phyloP scores from a whole-genome alignment of 805 yeast genomes.

The Monosporozyma yasuniensis region DNA sequence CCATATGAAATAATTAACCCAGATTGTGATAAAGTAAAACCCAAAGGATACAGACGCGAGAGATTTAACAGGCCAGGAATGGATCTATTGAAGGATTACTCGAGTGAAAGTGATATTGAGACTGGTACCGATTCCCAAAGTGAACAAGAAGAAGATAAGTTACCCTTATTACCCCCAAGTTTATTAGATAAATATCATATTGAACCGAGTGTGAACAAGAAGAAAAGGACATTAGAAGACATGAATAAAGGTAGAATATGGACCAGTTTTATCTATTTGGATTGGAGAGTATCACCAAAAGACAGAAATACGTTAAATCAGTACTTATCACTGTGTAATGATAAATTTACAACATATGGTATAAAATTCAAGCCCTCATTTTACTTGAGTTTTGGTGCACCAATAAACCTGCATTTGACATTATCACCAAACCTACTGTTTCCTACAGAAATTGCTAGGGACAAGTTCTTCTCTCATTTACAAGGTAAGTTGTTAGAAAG shows the following conservation, averaged over 20 bases:
- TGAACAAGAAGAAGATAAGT: background rate
- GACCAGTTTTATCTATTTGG: conserved; percentile 20
- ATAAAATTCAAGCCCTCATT: conserved; percentile 19
- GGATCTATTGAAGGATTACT: conserved; percentile 12
- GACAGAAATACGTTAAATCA: conserved; percentile 12
- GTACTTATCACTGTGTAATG: conserved; percentile 8
- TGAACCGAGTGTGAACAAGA: conserved; percentile 10
- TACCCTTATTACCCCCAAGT: conserved; percentile 13
- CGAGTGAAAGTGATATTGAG: conserved; percentile 13
- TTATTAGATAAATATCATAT: conserved; percentile 21
- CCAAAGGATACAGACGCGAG: background rate
- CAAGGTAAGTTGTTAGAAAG: background rate
- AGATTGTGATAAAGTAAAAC: background rate
- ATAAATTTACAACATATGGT: background rate
- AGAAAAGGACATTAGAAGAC: background rate
- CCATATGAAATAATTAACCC: background rate
- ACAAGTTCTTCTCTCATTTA: conserved; percentile 1
- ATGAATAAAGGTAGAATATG: conserved; percentile 4
- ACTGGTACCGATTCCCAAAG: background rate
- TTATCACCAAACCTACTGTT: conserved; percentile 9
- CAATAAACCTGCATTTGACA: conserved; percentile 23
- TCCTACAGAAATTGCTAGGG: conserved; percentile 7
- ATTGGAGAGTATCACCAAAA: conserved; percentile 16
- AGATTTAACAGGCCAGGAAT: conserved; percentile 3
- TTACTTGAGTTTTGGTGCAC: conserved; percentile 21